Base-by-base conservation (phyloP, 768 basidiomycete genomes). In the Leccinum olivaceopallidum region DNA sequence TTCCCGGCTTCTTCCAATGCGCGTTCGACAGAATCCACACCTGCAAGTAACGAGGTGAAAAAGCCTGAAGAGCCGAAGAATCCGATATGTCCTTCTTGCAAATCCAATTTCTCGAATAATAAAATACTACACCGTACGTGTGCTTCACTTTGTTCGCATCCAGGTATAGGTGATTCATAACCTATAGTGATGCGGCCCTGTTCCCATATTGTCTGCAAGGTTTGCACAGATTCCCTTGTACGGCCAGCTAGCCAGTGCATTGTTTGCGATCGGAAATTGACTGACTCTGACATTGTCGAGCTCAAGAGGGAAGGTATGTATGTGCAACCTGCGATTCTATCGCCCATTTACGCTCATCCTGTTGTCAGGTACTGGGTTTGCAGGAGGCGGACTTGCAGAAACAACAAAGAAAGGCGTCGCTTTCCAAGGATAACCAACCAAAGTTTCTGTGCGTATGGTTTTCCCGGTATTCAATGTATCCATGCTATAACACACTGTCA, bases 381-480 rank as follows among this genome's bases (percentile, higher is more conserved):
- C 95, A 8, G 90, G 92, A 56, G 95, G 95, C n/a, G 95, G 95
- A 6, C 75, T 94, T 65, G 93, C 94, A n/a, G 93, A 96, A 76
- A 89, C 90, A 0, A 87, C 84, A 39, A 89, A 84, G 71, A 79
- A 79, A 30, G 94, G 93, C 2, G 76, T 93, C 13, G 89, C 93
- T 0, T 96, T 98, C 78, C 93, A 95, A 70, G 93, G 92, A 48
- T 94, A 72, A 63, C 32, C 48, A 56, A 61, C 52, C 44, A 16
- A n/a, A 14, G 18, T 9, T 52, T 47, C 44, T 54, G 26, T 52
- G 44, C 58, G 59, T 61, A 55, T 63, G 32, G 42, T 37, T 26
- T 49, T n/a, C 37, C 22, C 34, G 39, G 16, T 20, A 24, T 59
- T 39, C 24, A 16, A 47, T 58, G 22, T 55, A 34, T 54, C 44